Base-by-base conservation (phyloP, 495 filamentous ascomycete genomes). In the Penicillium maclennaniae region DNA sequence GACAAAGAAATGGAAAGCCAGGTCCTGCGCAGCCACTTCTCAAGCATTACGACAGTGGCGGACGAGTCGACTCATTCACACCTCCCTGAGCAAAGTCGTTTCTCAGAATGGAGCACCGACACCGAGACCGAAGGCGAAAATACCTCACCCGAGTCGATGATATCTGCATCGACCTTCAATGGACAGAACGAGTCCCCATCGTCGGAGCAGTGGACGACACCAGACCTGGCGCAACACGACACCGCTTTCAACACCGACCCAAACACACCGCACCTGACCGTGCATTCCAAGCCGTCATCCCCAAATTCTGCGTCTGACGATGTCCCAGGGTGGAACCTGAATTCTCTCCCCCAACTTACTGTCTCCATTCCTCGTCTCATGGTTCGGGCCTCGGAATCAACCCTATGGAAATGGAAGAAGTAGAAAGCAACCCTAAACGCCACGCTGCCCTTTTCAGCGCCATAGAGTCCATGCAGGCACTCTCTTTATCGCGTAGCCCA, bases 71-170 rank as follows among this genome's bases (percentile, higher is more conserved):
- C 47, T 16, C 46, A 54, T 19, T 60, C 63, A 4, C 55, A 60
- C 10, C 17, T 56, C 7, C 59, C 51, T 12, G 71, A 77, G 42
- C 56, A 48, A 50, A 78, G 73, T 47, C 73, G 65, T n/a, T 78
- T 78, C 47, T 78, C 74, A 0, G 69, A 75, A 62, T 78, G 74
- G 74, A 75, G 72, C 45, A 69, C 71, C 4, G 70, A 75, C 40
- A 74, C 64, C 17, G 70, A 75, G 39, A 74, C 64, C 15, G 52
- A 51, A 55, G 27, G 20, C 14, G 51, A 66, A 14, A 54, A 66
- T 25, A 55, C 65, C 45, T 71, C 72, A 3, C 69, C 68, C n/a
- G 71, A 68, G 28, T 75, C 72, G 8, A 71, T 72, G 61, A 58
- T 59, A 20, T 73, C 71, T n/a, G 56, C 59, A 20, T 67, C 63